A percentile compares a stretch with the other conserved stretches of the same genome.
Evolutionary conservation across 495 filamentous ascomycete species (phyloP).

Genomic region (Penicillium maclennaniae): DNA sequence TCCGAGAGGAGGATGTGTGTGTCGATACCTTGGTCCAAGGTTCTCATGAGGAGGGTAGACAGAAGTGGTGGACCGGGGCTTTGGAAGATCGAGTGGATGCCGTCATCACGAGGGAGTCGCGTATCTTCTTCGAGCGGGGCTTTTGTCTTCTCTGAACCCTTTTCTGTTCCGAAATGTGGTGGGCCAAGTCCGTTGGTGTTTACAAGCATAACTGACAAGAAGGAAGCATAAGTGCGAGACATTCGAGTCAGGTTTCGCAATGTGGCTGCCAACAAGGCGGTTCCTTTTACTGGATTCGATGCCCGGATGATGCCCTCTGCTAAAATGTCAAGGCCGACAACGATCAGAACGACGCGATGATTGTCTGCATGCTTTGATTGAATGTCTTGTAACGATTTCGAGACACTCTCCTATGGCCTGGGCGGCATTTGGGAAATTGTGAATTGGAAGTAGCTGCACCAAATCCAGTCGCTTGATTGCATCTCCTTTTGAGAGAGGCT

Average conservation of each 20-base stretch:
- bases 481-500: conserved; percentile 26
- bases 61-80: conserved; percentile 13
- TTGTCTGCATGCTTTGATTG: conserved; percentile 1
- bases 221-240: conserved; percentile 25
- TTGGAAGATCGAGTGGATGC: conserved; percentile 35
- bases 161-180: conserved; percentile 3
- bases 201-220: conserved; percentile 37
- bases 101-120: conserved; percentile 18
- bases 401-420: conserved; percentile 35
- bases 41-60: conserved; percentile 37
- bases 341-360: conserved; percentile 24
- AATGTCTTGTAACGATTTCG: conserved; percentile 22
- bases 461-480: conserved; percentile 36
- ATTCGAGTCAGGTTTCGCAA: conserved; percentile 35
- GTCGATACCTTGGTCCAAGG: conserved; percentile 42
- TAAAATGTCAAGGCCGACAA: conserved; percentile 40
- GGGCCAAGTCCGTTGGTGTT: conserved; percentile 38
- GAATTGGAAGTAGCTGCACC: conserved; percentile 39
- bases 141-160: background rate
- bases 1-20: conserved; percentile 39
- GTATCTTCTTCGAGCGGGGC: background rate
- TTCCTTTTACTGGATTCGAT: conserved; percentile 38
- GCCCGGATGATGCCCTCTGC: conserved; percentile 37
- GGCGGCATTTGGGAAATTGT: conserved; percentile 31
- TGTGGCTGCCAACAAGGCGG: conserved; percentile 32